Percentiles rank a stretch among this genome's conserved stretches.
These are phyloP conservation scores for Myrica gale DNA, from an alignment of 306 rosid species.

Conservation along the genomic window DNA sequence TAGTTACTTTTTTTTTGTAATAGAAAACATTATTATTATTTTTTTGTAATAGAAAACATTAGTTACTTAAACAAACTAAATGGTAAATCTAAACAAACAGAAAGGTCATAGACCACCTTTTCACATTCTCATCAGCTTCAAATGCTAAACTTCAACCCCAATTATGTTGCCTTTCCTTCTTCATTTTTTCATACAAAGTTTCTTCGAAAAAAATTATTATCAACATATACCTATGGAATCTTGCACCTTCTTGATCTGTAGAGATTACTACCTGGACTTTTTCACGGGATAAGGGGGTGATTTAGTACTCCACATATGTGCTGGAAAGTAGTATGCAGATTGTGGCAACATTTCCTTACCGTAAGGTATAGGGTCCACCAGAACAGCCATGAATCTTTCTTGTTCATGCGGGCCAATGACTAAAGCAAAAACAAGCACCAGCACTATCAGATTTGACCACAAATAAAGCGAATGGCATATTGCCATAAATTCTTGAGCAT, in stretches of 20 bases:
- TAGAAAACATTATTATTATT: no score
- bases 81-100: not conserved
- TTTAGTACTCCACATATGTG: not conserved
- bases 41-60: not conserved
- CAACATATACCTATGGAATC: not conserved
- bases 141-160: not conserved
- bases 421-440: conserved; percentile 31
- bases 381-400: conserved; percentile 95
- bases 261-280: not conserved
- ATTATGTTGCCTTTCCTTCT: not conserved
- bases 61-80: conserved; percentile 3
- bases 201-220: not conserved
- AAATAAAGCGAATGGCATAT: conserved; percentile 13
- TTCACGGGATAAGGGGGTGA: not conserved
- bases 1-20: not conserved
- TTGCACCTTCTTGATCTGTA: not conserved
- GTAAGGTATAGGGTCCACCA: conserved; percentile 94
- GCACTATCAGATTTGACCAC: conserved; percentile 15
- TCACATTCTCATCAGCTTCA: not conserved
- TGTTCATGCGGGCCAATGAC: conserved; percentile 95
- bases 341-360: conserved; percentile 47
- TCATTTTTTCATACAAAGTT: not conserved
- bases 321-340: not conserved
- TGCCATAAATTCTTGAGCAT: conserved; percentile 11
- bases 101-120: not conserved